phyloP scores from a whole-genome alignment of 2,329 filamentous ascomycete species.

The Ascochyta lentis region DNA sequence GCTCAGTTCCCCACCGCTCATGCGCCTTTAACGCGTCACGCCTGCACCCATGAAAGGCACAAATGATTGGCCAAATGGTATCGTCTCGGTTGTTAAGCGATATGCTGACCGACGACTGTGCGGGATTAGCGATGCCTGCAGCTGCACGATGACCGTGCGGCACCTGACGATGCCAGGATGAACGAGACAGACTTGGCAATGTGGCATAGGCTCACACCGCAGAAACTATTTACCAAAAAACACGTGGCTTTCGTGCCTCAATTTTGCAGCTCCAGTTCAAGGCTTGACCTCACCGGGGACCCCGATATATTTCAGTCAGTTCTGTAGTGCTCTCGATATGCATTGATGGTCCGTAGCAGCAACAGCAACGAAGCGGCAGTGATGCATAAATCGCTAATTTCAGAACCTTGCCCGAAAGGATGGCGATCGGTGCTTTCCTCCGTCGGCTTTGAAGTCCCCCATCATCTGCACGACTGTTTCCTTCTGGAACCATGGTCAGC shows the following conservation, averaged over 20 bases:
- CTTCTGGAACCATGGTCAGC: not conserved
- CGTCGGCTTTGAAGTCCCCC: not conserved
- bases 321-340: not conserved
- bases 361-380: not conserved
- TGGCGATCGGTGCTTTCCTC: not conserved
- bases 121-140: conserved; percentile 5
- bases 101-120: not conserved
- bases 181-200: not conserved
- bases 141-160: not conserved
- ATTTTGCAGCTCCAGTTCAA: not conserved
- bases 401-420: not conserved
- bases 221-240: not conserved
- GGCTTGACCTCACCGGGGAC: not conserved
- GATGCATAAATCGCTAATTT: not conserved
- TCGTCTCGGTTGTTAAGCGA: not conserved
- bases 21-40: not conserved
- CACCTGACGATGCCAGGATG: not conserved
- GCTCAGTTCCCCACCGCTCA: not conserved
- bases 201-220: not conserved
- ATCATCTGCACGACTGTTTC: not conserved
- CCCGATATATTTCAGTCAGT: not conserved
- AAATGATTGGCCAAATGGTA: not conserved
- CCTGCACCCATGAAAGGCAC: not conserved
- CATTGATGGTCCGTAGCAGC: not conserved
- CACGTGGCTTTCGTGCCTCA: not conserved